phyloP scores from a whole-genome alignment of 495 filamentous ascomycete genomes.

The Chaetomium fimeti region DNA sequence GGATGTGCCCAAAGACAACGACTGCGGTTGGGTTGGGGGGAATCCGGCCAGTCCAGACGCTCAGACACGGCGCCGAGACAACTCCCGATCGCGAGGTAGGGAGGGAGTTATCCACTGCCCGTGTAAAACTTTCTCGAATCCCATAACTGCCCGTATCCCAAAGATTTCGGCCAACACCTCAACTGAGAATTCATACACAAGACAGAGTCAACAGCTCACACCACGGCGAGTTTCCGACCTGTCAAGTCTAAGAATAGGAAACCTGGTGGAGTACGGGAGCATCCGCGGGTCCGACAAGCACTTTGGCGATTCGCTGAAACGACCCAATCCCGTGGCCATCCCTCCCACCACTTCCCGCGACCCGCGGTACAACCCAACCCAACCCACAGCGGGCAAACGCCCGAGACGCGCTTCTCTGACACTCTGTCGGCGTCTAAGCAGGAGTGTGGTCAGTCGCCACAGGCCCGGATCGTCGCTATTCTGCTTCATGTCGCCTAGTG shows the following conservation, averaged over 20 bases:
- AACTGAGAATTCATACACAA: no score
- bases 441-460: background rate
- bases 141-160: background rate
- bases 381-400: conserved; percentile 4
- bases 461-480: background rate
- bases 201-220: background rate
- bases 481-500: no score
- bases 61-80: background rate
- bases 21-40: background rate
- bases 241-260: conserved; percentile 13
- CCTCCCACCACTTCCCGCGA: background rate
- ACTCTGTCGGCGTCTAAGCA: conserved; percentile 24
- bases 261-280: conserved; percentile 13
- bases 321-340: conserved; percentile 14
- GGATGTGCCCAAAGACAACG: background rate
- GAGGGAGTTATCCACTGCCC: no score
- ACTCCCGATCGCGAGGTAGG: no score
- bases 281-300: conserved; percentile 1
- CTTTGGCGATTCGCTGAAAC: conserved; percentile 18
- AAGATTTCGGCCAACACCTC: background rate
- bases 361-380: background rate
- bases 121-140: background rate
- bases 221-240: background rate
- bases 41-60: conserved; percentile 12
- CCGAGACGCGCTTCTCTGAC: conserved; percentile 18